Conservation (phyloP, 257 asterid genomes). For the Ocimum tenuiflorum region DNA sequence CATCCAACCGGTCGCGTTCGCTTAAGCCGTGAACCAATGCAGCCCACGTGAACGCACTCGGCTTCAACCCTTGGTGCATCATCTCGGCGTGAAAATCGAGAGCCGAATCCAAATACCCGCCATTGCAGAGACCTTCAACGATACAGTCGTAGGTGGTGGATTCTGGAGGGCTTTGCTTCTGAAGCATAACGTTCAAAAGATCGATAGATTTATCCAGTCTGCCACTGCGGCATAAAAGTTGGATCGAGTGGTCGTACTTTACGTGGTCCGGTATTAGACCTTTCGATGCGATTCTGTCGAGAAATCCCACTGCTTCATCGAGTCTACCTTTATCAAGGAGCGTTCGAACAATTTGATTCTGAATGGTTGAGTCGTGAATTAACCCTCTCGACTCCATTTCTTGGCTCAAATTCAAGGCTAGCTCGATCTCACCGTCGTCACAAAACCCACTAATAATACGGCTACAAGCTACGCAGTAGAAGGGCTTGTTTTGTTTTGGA, state of each 20-base stretch:
- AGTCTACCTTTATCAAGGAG: constrained; percentile 35
- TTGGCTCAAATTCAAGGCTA: constrained; percentile 51
- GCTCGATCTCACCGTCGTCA: constrained; percentile 29
- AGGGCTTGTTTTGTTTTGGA: constrained; percentile 16
- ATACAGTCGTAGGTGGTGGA: constrained; percentile 50
- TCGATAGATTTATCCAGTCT: constrained; percentile 48
- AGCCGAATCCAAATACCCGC: constrained; percentile 38
- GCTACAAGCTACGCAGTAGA: constrained; percentile 32
- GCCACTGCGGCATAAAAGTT: constrained; percentile 50
- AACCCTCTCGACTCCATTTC: constrained; percentile 65
- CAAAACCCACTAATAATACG: constrained; percentile 44
- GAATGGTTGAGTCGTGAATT: constrained; percentile 49
- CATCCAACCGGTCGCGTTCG: constrained; percentile 36
- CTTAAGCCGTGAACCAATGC: constrained; percentile 35
- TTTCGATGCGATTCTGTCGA: constrained; percentile 39
- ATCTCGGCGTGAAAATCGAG: constrained; percentile 68
- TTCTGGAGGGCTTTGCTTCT: constrained; percentile 43
- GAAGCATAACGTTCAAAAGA: constrained; percentile 58
- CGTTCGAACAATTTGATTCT: constrained; percentile 36
- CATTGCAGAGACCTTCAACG: constrained; percentile 39
- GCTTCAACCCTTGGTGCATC: constrained; percentile 43
- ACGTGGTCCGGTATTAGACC: constrained; percentile 33
- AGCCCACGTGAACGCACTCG: constrained; percentile 47
- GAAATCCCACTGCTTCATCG: constrained; percentile 44
- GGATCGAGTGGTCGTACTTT: constrained; percentile 45